phyloP scores from a whole-genome alignment of 495 filamentous ascomycete species.

The Corynascus novoguineensis region DNA sequence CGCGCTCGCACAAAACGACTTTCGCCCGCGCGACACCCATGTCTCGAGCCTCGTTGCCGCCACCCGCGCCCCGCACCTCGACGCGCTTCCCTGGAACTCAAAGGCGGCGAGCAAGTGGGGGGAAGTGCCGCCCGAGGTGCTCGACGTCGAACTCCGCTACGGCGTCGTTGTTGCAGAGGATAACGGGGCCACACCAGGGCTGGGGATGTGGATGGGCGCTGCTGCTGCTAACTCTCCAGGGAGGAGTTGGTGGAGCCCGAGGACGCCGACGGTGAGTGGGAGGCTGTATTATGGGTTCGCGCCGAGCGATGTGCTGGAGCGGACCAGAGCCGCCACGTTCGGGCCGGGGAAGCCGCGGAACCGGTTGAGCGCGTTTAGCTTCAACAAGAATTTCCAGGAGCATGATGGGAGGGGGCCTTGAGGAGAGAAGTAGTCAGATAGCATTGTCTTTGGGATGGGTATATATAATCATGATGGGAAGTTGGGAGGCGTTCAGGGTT shows the following conservation, averaged over 20 bases:
- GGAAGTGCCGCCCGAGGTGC: constrained; percentile 24
- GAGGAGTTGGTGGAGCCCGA: not conserved
- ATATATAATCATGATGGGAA: too few relatives aligned
- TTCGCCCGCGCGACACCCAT: constrained; percentile 21
- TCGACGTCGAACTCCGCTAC: constrained; percentile 19
- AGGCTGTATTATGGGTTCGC: constrained; percentile 27
- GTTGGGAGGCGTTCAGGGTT: too few relatives aligned
- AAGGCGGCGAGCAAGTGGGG: constrained; percentile 26
- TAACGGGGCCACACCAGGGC: not conserved
- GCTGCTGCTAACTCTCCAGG: too few relatives aligned
- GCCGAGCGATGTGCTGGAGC: constrained; percentile 18
- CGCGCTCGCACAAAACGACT: constrained; percentile 26
- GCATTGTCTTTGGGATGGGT: not conserved
- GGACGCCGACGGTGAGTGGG: not conserved
- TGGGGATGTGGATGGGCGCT: constrained; percentile 2
- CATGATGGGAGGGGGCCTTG: not conserved
- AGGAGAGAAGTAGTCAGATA: not conserved
- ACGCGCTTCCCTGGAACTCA: constrained; percentile 28
- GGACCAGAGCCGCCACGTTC: constrained; percentile 15
- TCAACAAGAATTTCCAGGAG: constrained; percentile 16
- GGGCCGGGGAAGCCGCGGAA: constrained; percentile 12
- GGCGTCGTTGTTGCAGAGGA: constrained; percentile 18
- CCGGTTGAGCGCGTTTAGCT: constrained; percentile 12
- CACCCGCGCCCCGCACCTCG: constrained; percentile 26
- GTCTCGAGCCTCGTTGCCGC: constrained; percentile 27